phyloP scores from a whole-genome alignment of 495 filamentous ascomycete species.

The Aspergillus cavernicola region DNA sequence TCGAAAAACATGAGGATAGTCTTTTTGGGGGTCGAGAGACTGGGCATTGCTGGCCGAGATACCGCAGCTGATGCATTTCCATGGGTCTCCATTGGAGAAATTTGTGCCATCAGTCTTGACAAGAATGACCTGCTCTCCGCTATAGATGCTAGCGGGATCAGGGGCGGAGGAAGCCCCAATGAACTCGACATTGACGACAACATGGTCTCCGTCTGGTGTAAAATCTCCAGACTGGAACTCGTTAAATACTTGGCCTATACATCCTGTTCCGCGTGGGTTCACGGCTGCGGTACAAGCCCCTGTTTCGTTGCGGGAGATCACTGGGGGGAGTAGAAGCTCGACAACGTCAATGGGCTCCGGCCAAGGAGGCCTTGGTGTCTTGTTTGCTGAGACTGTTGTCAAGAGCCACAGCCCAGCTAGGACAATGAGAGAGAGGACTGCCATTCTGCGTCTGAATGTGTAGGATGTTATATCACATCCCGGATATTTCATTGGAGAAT shows the following conservation, averaged over 20 bases:
- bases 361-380: not conserved
- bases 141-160: conserved; percentile 16
- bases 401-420: too few species aligned
- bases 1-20: conserved; percentile 18
- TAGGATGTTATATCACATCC: too few species aligned
- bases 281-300: not conserved
- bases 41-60: conserved; percentile 12
- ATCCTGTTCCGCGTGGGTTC: not conserved
- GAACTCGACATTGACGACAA: conserved; percentile 18
- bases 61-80: conserved; percentile 25
- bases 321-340: not conserved
- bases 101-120: conserved; percentile 16
- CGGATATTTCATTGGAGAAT: too few species aligned
- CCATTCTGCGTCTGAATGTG: too few species aligned
- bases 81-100: conserved; percentile 19
- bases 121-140: conserved; percentile 19
- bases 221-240: not conserved
- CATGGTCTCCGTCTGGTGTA: not conserved
- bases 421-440: too few species aligned
- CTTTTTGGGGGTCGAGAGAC: not conserved
- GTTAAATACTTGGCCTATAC: not conserved
- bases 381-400: too few species aligned
- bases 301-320: not conserved
- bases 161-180: conserved; percentile 19
- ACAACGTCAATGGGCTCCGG: not conserved